A percentile compares a stretch with the other conserved stretches of the same genome.
These are phyloP conservation scores for Arachnopeziza araneosa DNA, from an alignment of 2,329 filamentous ascomycete species.

Conservation along the genomic window DNA sequence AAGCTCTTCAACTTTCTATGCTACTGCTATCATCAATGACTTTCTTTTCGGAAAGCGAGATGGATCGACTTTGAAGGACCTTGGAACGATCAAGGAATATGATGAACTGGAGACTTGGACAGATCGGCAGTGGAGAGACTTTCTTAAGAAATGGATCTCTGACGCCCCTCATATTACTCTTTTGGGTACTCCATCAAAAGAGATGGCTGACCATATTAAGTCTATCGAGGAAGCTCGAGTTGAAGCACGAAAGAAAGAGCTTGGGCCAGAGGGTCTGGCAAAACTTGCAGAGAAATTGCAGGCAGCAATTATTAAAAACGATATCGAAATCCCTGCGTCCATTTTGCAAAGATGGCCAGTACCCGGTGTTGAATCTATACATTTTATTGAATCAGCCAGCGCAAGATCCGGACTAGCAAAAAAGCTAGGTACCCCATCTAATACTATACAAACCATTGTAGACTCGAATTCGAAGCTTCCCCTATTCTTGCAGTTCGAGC, in stretches of 20 bases:
- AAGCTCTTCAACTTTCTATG: conserved; percentile 73
- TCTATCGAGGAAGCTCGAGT: conserved; percentile 73
- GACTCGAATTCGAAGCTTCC: conserved; percentile 61
- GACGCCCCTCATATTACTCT: conserved; percentile 85
- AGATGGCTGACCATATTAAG: conserved; percentile 76
- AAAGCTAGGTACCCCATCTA: conserved; percentile 60
- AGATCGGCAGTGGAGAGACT: conserved; percentile 77
- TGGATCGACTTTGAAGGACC: conserved; percentile 64
- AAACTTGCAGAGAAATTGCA: conserved; percentile 71
- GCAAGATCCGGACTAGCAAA: conserved; percentile 76
- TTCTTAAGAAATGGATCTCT: conserved; percentile 76
- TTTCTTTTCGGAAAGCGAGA: conserved; percentile 86
- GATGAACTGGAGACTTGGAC: conserved; percentile 73
- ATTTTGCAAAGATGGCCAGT: conserved; percentile 79
- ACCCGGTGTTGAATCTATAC: conserved; percentile 82
- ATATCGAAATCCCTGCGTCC: conserved; percentile 74
- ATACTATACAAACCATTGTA: conserved; percentile 68
- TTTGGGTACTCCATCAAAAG: conserved; percentile 77
- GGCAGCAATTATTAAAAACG: conserved; percentile 80
- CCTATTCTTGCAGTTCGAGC: conserved; percentile 94
- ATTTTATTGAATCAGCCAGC: conserved; percentile 85
- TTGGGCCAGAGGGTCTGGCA: conserved; percentile 78
- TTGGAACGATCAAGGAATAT: conserved; percentile 53
- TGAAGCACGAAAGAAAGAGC: conserved; percentile 67
- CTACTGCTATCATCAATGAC: conserved; percentile 81